Evolutionary conservation across 805 yeast species (phyloP), one percentile per base, ranked within the genome.

Genomic region (Candida morakotiae): DNA sequence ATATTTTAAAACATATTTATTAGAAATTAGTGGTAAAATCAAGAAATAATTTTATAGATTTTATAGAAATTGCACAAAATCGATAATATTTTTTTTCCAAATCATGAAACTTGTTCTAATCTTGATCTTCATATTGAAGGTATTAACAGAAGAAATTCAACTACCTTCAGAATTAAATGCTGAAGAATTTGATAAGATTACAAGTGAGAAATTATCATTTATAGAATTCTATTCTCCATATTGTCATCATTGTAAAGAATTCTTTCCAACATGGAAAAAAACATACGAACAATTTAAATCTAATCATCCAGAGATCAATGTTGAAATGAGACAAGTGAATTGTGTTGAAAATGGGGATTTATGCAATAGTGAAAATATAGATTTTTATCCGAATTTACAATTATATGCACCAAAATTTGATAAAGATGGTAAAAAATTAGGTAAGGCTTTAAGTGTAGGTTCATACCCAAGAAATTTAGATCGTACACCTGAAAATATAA

Each of bases 181-280:
- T 3, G 69, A 60, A 1, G 69, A 64, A 15, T 87, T 84, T 51
- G 79, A 76, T 37, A 42, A 56, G 9, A 61, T 64, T 25, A 52
- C 77, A n/a, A 53, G 65, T 14, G 60, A 68, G 8, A 83, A 83
- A 2, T 61, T 80, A 15, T 82, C 88, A 51, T 71, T 91, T 52
- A 81, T 91, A 23, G 96, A 91, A 61, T 89, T 87, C 60, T 93
- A 62, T 55, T 87, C 96, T 22, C 98, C 98, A 0, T 81, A 81
- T 51, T 93, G 98, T 56, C 56, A 65, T 6, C 98, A 91, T 60
- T 93, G 98, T 62, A 73, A 65, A 43, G 68, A 63, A 6, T 62
- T 93, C 37, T 93, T 86, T 2, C 98, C 98, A 1, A 70, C 64
- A 6, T 93, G 98, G 97, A 73, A 78, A 41, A 67, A 72, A 39